A percentile compares a stretch with the other conserved stretches of the same genome.
phyloP scores from a whole-genome alignment of 1,139 yeast genomes.

The Yamadazyma diddensiae region DNA sequence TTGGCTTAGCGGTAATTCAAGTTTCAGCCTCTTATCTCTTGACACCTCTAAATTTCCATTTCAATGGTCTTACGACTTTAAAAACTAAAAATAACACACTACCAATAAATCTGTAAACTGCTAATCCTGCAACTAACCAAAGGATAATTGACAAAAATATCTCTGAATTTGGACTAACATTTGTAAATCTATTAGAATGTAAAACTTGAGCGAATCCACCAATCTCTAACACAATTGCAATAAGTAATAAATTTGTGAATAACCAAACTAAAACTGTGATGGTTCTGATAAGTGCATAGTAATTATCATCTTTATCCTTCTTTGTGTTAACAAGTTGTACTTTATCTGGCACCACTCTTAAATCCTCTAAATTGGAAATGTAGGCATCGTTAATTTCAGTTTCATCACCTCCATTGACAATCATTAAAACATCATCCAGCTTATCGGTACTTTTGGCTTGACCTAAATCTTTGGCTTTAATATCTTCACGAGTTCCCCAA shows the following conservation, averaged over 20 bases:
- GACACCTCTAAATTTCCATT: constrained; percentile 29
- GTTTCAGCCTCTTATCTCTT: no score
- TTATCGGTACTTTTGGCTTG: constrained; percentile 55
- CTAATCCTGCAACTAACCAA: constrained; percentile 51
- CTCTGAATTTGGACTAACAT: constrained; percentile 36
- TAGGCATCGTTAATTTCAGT: constrained; percentile 60
- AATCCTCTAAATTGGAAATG: constrained; percentile 45
- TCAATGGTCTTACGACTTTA: constrained; percentile 38
- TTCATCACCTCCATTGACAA: constrained; percentile 60
- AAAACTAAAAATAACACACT: constrained; percentile 35
- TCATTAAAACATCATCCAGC: constrained; percentile 62
- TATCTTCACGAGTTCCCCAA: constrained; percentile 84
- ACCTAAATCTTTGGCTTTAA: constrained; percentile 64
- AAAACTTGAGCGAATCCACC: constrained; percentile 38
- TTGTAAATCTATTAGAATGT: constrained; percentile 14
- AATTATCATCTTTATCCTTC: constrained; percentile 35
- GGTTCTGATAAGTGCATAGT: constrained; percentile 46
- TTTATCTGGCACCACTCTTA: constrained; percentile 30
- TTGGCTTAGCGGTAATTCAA: no score
- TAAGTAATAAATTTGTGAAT: constrained; percentile 42
- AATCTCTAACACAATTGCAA: constrained; percentile 41
- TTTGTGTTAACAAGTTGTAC: constrained; percentile 19
- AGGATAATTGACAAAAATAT: constrained; percentile 43
- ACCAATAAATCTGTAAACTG: constrained; percentile 41
- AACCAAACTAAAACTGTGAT: constrained; percentile 47